Percentiles rank a stretch among this genome's conserved stretches.
Evolutionary conservation across 2,329 filamentous ascomycete species (phyloP).

Genomic region (Neofusicoccum sp.): DNA sequence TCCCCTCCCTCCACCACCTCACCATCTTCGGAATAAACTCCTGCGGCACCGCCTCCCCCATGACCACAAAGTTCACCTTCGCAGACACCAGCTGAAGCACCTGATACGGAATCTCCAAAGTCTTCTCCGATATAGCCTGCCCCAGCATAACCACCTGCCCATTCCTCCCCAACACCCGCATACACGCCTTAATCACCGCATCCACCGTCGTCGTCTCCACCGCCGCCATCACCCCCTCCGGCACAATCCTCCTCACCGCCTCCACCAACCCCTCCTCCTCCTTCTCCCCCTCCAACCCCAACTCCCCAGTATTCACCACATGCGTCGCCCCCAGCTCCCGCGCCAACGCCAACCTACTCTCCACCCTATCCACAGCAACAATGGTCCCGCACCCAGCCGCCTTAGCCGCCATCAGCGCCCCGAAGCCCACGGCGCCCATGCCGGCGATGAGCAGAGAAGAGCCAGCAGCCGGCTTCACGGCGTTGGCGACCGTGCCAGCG

Average conservation of each 20-base stretch:
- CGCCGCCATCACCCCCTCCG: constrained; percentile 36
- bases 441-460: constrained; percentile 46
- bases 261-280: constrained; percentile 24
- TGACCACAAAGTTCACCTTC: constrained; percentile 49
- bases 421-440: constrained; percentile 48
- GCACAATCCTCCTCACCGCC: constrained; percentile 30
- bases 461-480: constrained; percentile 34
- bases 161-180: constrained; percentile 46
- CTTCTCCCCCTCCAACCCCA: background rate
- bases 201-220: constrained; percentile 50
- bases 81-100: constrained; percentile 47
- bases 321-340: constrained; percentile 41
- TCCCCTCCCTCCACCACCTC: background rate
- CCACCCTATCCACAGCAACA: constrained; percentile 38
- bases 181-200: constrained; percentile 39
- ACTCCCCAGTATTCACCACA: constrained; percentile 34
- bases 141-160: constrained; percentile 45
- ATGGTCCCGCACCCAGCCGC: constrained; percentile 36
- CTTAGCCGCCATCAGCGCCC: constrained; percentile 49
- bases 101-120: constrained; percentile 42
- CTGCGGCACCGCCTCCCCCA: constrained; percentile 45
- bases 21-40: constrained; percentile 1
- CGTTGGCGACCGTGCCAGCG: constrained; percentile 33
- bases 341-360: constrained; percentile 35
- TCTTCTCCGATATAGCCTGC: constrained; percentile 39